These are phyloP conservation scores for Fonsecaea nubica DNA, from an alignment of 2,329 filamentous ascomycete species.

Conservation along the genomic window DNA sequence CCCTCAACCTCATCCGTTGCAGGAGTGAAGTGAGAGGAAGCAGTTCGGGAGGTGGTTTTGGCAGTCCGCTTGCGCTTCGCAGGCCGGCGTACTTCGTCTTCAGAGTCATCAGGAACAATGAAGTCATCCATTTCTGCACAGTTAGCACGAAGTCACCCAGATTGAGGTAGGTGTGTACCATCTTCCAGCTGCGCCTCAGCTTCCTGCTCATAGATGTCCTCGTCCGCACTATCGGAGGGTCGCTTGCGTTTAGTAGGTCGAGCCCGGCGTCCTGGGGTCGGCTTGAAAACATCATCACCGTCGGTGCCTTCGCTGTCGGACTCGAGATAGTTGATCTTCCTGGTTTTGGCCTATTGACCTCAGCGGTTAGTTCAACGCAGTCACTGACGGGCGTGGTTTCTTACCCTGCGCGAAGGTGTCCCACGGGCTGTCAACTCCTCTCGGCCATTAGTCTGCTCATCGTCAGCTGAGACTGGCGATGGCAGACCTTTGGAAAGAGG, in stretches of 20 bases:
- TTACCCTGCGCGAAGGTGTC: conserved; percentile 82
- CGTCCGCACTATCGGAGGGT: conserved; percentile 69
- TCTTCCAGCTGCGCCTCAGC: conserved; percentile 63
- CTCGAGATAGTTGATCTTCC: conserved; percentile 79
- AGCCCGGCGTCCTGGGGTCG: conserved; percentile 54
- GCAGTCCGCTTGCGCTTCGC: conserved; percentile 73
- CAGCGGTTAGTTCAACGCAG: conserved; percentile 19
- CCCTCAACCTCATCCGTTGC: conserved; percentile 49
- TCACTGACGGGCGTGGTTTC: conserved; percentile 28
- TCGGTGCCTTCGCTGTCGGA: conserved; percentile 74
- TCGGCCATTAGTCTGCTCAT: conserved; percentile 34
- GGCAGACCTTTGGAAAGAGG: conserved; percentile 61
- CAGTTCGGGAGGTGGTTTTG: conserved; percentile 45
- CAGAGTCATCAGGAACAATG: conserved; percentile 83
- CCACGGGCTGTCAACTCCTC: conserved; percentile 55
- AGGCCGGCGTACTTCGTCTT: conserved; percentile 66
- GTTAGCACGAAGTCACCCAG: not conserved
- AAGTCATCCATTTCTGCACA: conserved; percentile 81
- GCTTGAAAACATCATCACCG: conserved; percentile 73
- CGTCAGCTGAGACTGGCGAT: conserved; percentile 54
- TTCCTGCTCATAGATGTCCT: conserved; percentile 73
- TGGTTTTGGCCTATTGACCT: conserved; percentile 61
- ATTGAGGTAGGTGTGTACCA: conserved; percentile 43
- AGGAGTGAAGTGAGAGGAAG: conserved; percentile 53
- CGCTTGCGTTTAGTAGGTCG: conserved; percentile 63